Evolutionary conservation across 345 rosid genomes (phyloP).

Genomic region (Euphorbia peplus): DNA sequence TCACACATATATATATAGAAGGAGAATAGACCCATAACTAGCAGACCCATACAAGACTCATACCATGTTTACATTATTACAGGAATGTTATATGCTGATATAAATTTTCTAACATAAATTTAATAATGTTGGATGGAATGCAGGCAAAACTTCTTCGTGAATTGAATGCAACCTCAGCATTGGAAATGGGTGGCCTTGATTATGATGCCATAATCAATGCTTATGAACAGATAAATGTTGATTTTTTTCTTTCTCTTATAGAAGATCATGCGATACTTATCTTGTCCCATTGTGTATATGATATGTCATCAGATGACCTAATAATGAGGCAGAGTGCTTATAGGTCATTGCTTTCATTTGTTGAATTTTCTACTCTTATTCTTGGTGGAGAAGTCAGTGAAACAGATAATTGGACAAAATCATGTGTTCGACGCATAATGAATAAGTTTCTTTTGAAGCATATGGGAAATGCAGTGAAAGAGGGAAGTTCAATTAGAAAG

Average conservation of each 20-base stretch:
- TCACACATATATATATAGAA: no score
- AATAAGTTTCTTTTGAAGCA: conserved; percentile 67
- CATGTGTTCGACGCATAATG: conserved; percentile 40
- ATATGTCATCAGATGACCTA: conserved; percentile 70
- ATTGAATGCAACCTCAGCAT: conserved; percentile 66
- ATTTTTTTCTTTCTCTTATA: conserved; percentile 43
- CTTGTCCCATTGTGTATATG: conserved; percentile 72
- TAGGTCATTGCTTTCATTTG: conserved; percentile 59
- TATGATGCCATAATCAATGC: conserved; percentile 62
- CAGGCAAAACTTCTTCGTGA: conserved; percentile 65
- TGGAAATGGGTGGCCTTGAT: conserved; percentile 81
- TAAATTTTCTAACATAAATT: conserved; percentile 13
- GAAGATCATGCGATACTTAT: conserved; percentile 59
- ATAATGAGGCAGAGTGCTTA: conserved; percentile 77
- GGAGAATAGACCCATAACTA: no score
- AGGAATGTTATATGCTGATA: conserved; percentile 13
- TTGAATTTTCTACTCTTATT: conserved; percentile 60
- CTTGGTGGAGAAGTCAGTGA: conserved; percentile 36
- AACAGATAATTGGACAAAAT: conserved; percentile 53
- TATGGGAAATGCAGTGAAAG: conserved; percentile 59
- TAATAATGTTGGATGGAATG: conserved; percentile 25
- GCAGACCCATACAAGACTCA: no score
- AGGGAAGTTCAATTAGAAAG: conserved; percentile 58
- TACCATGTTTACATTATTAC: no score
- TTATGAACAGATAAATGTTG: conserved; percentile 54